A percentile compares a stretch with the other conserved stretches of the same genome.
phyloP scores from a whole-genome alignment of 345 rosid genomes.

The Citrus cavaleriei region DNA sequence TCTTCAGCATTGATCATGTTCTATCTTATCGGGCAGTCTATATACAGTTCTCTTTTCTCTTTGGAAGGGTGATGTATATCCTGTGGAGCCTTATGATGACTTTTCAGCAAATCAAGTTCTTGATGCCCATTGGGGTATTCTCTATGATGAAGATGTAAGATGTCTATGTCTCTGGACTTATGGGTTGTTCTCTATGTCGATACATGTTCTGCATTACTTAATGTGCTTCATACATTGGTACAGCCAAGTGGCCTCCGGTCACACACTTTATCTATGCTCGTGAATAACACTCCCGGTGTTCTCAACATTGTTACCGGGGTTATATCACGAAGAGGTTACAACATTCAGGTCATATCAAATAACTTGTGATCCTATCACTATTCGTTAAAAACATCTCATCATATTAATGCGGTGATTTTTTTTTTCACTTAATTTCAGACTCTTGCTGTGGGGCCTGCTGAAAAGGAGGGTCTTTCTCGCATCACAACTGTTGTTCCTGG shows the following conservation, averaged over 20 bases:
- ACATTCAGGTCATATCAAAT: slow-evolving; percentile 59
- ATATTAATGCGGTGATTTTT: slow-evolving; percentile 1
- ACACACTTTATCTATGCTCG: slow-evolving; percentile 80
- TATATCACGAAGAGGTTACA: slow-evolving; percentile 83
- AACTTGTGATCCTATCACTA: background rate
- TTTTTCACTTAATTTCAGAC: slow-evolving; percentile 32
- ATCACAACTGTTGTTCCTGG: slow-evolving; percentile 77
- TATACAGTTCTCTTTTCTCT: background rate
- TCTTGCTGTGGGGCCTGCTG: slow-evolving; percentile 70
- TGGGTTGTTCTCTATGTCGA: background rate
- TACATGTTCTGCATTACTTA: background rate
- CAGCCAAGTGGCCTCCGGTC: slow-evolving; percentile 82
- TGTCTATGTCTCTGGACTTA: background rate
- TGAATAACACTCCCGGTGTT: slow-evolving; percentile 79
- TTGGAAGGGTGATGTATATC: slow-evolving; percentile 92
- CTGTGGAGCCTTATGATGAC: slow-evolving; percentile 63
- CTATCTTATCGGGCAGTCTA: background rate
- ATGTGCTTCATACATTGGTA: slow-evolving; percentile 8
- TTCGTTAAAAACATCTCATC: background rate
- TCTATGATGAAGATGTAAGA: slow-evolving; percentile 85
- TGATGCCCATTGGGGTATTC: slow-evolving; percentile 97
- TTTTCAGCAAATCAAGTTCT: slow-evolving; percentile 57
- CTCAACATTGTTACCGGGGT: slow-evolving; percentile 80
- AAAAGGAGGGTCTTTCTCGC: slow-evolving; percentile 64
- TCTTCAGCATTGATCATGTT: slow-evolving; percentile 2